Evolutionary conservation across 1,139 yeast genomes (phyloP).

Genomic region (Williopsis jadinii): DNA sequence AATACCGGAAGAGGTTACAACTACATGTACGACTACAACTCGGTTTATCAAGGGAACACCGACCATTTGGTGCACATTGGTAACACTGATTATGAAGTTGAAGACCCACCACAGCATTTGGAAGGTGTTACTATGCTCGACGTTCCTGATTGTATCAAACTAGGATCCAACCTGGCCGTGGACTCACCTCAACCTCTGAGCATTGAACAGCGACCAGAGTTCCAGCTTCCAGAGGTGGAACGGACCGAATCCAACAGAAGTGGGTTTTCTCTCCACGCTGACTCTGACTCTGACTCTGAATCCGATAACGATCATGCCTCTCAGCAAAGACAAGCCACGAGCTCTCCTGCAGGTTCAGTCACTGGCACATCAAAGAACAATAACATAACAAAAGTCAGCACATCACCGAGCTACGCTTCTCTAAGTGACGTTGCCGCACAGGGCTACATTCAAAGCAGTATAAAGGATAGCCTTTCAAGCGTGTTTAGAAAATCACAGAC

Average conservation of each 20-base stretch:
- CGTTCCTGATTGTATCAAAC: slow-evolving; percentile 31
- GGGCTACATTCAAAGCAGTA: slow-evolving; percentile 26
- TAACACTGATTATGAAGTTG: slow-evolving; percentile 15
- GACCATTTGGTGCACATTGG: slow-evolving; percentile 23
- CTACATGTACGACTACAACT: slow-evolving; percentile 80
- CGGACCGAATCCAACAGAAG: background rate
- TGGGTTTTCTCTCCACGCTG: slow-evolving; percentile 26
- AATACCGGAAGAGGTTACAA: slow-evolving; percentile 73
- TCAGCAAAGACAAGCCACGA: slow-evolving; percentile 5
- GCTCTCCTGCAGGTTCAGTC: slow-evolving; percentile 4
- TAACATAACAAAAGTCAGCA: slow-evolving; percentile 15
- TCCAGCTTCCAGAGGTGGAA: too few species aligned
- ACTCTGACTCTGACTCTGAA: slow-evolving; percentile 22
- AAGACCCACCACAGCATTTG: slow-evolving; percentile 18
- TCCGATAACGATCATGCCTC: slow-evolving; percentile 13
- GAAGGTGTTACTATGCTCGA: slow-evolving; percentile 33
- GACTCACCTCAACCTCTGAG: background rate
- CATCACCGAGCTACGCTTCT: slow-evolving; percentile 27
- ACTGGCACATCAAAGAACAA: slow-evolving; percentile 4
- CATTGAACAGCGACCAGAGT: too few species aligned
- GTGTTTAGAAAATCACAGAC: slow-evolving; percentile 3
- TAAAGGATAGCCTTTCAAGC: slow-evolving; percentile 6
- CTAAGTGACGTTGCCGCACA: slow-evolving; percentile 47
- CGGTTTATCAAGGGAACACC: slow-evolving; percentile 62
- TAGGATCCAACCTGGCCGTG: slow-evolving; percentile 16